Evolutionary conservation across 805 yeast genomes (phyloP), one percentile per base, ranked within the genome.

Genomic region (Lipomyces sp.): DNA sequence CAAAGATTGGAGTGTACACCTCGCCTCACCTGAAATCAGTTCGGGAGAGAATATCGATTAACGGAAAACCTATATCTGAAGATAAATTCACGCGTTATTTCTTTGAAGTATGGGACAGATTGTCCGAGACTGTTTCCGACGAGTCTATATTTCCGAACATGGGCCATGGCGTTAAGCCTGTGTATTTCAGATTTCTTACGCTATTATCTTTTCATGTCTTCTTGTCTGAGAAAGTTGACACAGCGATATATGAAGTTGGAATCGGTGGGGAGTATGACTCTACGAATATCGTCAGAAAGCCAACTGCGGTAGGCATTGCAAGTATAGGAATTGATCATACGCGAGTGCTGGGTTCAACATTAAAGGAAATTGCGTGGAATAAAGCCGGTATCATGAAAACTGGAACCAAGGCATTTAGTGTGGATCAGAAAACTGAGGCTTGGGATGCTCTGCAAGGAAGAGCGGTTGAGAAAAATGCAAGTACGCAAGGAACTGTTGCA

Each of bases 241-340:
- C 97, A 45, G 98, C 98, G 11, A 88, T 95, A 50, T 92, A 90
- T 75, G 99, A 95, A 77, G 99, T 96, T 37, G 99, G 99, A 30
- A 97, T 95, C 58, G 99, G 99, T 35, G 99, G 99, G 5, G 96
- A 90, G 75, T 92, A 87, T 74, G 99, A 95, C 77, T 91, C 97
- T n/a, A 95, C 99, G 11, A 95, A 95, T 76, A 84, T 95, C 1
- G 85, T 95, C 59, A 86, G 83, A 54, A 79, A 82, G 54, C 98
- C 99, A 24, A 84, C 90, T 0, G 93, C 87, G 0, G 88, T 97
- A 57, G 99, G 96, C 50, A 88, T 95, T 18, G 80, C 95, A 1
- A 84, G 94, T 4, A 79, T 95, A 67, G 99, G 98, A 0, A 89
- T 95, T 55, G 99, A 95, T 77, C 99, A 95, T 77, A 89, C 92